Conservation (phyloP, 1,284 basidiomycete genomes). For the Trichosporon sp. region DNA sequence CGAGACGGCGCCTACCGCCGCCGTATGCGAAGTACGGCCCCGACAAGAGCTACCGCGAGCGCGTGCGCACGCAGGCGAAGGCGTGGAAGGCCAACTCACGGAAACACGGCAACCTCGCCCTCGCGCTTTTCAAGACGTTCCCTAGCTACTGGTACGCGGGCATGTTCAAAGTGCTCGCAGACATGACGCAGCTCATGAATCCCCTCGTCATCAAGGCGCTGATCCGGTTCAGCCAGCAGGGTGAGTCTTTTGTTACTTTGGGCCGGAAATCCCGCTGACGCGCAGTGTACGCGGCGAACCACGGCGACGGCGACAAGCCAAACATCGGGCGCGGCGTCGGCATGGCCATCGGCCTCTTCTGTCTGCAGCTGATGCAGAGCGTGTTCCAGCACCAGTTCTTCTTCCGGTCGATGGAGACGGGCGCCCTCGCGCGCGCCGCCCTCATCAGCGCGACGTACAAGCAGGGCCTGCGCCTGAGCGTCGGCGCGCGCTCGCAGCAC, state of each 20-base stretch:
- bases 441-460: conserved; percentile 72
- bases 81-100: conserved; percentile 39
- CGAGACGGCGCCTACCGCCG: conserved; percentile 30
- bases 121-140: conserved; percentile 69
- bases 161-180: conserved; percentile 49
- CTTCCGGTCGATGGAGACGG: conserved; percentile 68
- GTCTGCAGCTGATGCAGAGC: conserved; percentile 58
- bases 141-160: conserved; percentile 68
- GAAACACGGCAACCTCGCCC: conserved; percentile 56
- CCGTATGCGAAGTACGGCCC: conserved; percentile 15
- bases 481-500: conserved; percentile 61
- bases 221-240: conserved; percentile 63
- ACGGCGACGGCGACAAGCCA: conserved; percentile 44
- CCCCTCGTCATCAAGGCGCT: conserved; percentile 64
- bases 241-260: conserved; percentile 44
- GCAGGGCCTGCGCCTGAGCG: conserved; percentile 62
- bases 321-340: conserved; percentile 63
- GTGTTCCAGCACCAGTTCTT: conserved; percentile 69
- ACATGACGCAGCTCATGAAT: conserved; percentile 59
- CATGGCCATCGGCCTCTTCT: conserved; percentile 67
- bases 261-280: too few species aligned
- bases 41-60: conserved; percentile 11
- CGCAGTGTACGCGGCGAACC: conserved; percentile 38
- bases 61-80: background rate
- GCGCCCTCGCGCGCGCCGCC: conserved; percentile 65